phyloP scores from a whole-genome alignment of 2,329 filamentous ascomycete species.

The Xylaria digitata region DNA sequence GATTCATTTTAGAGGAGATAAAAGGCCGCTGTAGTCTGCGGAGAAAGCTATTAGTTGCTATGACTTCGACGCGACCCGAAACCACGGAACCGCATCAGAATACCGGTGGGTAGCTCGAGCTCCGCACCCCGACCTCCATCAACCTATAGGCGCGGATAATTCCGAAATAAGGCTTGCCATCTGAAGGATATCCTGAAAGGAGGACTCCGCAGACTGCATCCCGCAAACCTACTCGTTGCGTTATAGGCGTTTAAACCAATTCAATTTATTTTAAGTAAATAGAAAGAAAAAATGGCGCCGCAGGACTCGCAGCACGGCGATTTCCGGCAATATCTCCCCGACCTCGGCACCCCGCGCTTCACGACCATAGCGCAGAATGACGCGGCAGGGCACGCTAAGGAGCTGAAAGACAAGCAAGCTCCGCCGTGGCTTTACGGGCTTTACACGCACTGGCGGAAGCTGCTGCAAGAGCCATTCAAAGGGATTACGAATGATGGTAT shows the following conservation, averaged over 20 bases:
- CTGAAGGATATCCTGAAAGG: no score
- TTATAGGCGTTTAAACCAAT: background rate
- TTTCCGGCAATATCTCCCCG: slow-evolving; percentile 71
- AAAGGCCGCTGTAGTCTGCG: background rate
- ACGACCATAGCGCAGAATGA: slow-evolving; percentile 71
- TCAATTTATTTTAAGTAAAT: no score
- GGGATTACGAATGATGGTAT: slow-evolving; percentile 76
- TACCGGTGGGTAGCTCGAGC: background rate
- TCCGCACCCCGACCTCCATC: slow-evolving; percentile 9
- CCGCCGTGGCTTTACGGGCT: slow-evolving; percentile 76
- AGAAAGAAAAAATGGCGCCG: slow-evolving; percentile 23
- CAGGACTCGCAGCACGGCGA: slow-evolving; percentile 30
- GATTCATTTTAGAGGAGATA: background rate
- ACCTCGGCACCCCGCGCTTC: slow-evolving; percentile 71
- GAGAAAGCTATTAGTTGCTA: background rate
- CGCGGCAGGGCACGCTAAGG: slow-evolving; percentile 69
- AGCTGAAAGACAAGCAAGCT: slow-evolving; percentile 66
- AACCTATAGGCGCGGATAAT: background rate
- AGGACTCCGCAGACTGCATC: background rate
- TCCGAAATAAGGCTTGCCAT: background rate
- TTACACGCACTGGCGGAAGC: slow-evolving; percentile 67
- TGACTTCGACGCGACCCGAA: slow-evolving; percentile 1
- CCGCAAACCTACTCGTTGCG: background rate
- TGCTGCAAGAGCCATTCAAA: slow-evolving; percentile 74
- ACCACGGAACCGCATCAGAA: slow-evolving; percentile 3